Percentiles rank a stretch among this genome's conserved stretches.
These are phyloP conservation scores for Chalciporus piperatus DNA, from an alignment of 768 basidiomycete species.

Conservation along the genomic window DNA sequence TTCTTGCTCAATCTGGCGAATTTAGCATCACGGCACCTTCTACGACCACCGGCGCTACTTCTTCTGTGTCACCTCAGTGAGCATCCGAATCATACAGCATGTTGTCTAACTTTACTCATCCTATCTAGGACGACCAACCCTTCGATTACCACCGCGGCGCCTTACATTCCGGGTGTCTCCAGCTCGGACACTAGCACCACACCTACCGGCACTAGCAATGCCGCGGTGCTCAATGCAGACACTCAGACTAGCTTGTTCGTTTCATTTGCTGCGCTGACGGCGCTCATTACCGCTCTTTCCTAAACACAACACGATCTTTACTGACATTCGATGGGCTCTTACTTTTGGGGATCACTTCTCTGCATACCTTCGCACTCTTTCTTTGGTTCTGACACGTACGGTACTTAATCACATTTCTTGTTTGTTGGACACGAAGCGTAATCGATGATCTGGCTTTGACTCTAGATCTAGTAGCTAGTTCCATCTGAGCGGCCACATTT, in stretches of 20 bases:
- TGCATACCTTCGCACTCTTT: not conserved
- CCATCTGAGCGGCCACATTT: too few relatives aligned
- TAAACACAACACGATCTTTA: slow-evolving; percentile 10
- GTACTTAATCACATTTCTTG: not conserved
- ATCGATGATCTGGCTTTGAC: not conserved
- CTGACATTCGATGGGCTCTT: not conserved
- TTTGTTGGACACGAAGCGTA: not conserved
- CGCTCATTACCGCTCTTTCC: slow-evolving; percentile 25
- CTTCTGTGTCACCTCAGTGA: slow-evolving; percentile 22
- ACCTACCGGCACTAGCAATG: slow-evolving; percentile 29
- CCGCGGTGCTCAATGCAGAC: slow-evolving; percentile 29
- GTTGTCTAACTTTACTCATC: not conserved
- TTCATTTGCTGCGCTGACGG: slow-evolving; percentile 36
- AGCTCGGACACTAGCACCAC: slow-evolving; percentile 26
- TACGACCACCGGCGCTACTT: slow-evolving; percentile 15
- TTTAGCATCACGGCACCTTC: slow-evolving; percentile 48
- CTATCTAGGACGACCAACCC: slow-evolving; percentile 8
- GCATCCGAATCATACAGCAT: not conserved
- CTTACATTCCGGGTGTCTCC: slow-evolving; percentile 23
- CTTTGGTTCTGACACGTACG: not conserved
- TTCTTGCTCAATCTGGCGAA: slow-evolving; percentile 68
- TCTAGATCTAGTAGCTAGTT: too few relatives aligned
- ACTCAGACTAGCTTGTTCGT: slow-evolving; percentile 33
- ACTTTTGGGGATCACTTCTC: not conserved
- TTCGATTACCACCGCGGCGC: slow-evolving; percentile 25